A percentile compares a stretch with the other conserved stretches of the same genome.
These are phyloP conservation scores for Coniochaeta sp. DNA, from an alignment of 2,329 filamentous ascomycete species.

Conservation along the genomic window DNA sequence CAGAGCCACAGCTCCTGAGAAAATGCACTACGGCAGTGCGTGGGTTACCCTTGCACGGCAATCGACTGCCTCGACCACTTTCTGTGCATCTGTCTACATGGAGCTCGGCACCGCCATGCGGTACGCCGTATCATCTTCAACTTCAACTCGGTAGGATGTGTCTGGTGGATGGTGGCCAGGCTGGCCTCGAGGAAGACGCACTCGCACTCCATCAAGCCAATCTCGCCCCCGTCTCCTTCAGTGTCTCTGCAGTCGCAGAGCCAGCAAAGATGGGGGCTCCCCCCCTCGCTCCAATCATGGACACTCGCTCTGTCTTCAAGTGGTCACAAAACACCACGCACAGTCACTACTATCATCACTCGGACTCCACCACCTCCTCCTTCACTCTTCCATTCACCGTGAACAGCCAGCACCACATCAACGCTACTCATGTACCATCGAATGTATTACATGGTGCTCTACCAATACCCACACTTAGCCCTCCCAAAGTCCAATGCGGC, in stretches of 20 bases:
- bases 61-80: too few relatives aligned
- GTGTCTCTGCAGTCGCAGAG: background rate
- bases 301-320: background rate
- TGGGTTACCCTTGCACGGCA: too few relatives aligned
- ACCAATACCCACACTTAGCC: slow-evolving; percentile 2
- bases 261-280: background rate
- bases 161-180: background rate
- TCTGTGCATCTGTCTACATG: too few relatives aligned
- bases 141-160: background rate
- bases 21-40: background rate
- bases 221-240: background rate
- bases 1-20: background rate
- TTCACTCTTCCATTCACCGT: background rate
- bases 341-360: background rate
- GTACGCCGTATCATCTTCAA: too few relatives aligned
- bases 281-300: background rate
- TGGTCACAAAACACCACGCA: background rate
- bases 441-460: slow-evolving; percentile 5
- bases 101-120: too few relatives aligned
- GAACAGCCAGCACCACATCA: background rate
- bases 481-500: background rate
- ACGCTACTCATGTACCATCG: slow-evolving; percentile 2
- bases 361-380: background rate
- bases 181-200: background rate
- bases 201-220: background rate